phyloP scores from a whole-genome alignment of 176 grass and related monocot species.

The Oryza nivara region DNA sequence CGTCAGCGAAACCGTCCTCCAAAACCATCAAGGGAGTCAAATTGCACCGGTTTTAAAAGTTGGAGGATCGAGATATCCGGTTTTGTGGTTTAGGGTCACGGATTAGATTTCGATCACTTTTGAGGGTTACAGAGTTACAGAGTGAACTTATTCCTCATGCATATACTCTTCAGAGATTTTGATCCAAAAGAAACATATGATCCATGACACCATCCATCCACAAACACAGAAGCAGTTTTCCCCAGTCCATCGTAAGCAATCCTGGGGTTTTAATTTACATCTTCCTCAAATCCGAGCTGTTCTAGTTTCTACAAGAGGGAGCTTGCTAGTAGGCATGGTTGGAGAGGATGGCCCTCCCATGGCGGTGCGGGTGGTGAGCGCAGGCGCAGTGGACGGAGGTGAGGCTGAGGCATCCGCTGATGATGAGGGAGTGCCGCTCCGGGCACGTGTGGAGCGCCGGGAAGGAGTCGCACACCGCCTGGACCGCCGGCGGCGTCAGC shows the following conservation, averaged over 20 bases:
- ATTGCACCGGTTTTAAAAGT: no score
- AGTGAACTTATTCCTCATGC: no score
- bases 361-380: conserved; percentile 58
- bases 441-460: conserved; percentile 83
- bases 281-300: neutral
- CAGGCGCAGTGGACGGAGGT: conserved; percentile 91
- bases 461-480: conserved; percentile 85
- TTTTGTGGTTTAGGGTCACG: no score
- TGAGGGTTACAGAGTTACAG: no score
- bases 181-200: no score
- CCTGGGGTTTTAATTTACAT: neutral
- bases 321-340: conserved; percentile 55
- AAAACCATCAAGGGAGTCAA: no score
- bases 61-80: no score
- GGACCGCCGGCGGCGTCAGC: conserved; percentile 78
- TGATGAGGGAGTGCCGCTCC: conserved; percentile 80
- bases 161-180: no score
- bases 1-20: no score
- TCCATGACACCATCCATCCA: neutral
- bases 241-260: neutral
- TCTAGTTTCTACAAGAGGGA: neutral
- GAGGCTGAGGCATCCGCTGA: conserved; percentile 91
- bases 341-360: conserved; percentile 43
- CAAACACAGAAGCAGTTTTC: neutral
- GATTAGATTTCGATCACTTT: no score